Percentiles rank a stretch among this genome's conserved stretches.
phyloP scores from a whole-genome alignment of 2,329 filamentous ascomycete genomes.

The Ascochyta fabae region DNA sequence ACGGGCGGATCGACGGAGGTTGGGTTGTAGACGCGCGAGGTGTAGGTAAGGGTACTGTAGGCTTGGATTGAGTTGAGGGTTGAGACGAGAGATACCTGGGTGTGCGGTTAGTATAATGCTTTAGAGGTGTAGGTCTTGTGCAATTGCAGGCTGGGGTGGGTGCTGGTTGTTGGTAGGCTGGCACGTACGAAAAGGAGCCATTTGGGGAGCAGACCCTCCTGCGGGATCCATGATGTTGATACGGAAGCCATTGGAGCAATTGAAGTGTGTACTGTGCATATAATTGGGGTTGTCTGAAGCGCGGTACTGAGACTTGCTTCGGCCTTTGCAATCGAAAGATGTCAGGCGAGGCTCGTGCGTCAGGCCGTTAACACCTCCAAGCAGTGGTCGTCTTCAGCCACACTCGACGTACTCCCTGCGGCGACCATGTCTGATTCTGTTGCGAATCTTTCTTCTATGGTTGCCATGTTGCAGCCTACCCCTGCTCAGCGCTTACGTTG shows the following conservation, averaged over 20 bases:
- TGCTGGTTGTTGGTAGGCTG: neutral
- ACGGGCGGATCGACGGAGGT: constrained; percentile 52
- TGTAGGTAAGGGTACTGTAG: constrained; percentile 80
- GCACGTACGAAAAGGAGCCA: constrained; percentile 68
- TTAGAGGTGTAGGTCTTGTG: constrained; percentile 3
- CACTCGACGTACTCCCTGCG: too few relatives aligned
- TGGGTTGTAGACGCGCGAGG: constrained; percentile 84
- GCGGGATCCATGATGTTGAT: constrained; percentile 45
- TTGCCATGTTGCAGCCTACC: neutral
- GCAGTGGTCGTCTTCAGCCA: neutral
- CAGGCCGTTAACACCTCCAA: neutral
- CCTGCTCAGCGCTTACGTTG: neutral
- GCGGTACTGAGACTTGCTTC: too few relatives aligned
- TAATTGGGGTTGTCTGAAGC: too few relatives aligned
- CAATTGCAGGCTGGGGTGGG: neutral
- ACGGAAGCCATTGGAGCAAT: constrained; percentile 10
- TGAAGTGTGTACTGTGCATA: neutral
- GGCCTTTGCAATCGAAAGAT: neutral
- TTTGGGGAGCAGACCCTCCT: constrained; percentile 64
- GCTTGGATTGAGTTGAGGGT: constrained; percentile 85
- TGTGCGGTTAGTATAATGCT: neutral
- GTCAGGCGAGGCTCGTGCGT: constrained; percentile 2
- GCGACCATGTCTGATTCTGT: neutral
- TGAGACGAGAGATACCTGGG: constrained; percentile 79
- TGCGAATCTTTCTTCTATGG: too few relatives aligned